phyloP scores from a whole-genome alignment of 2,329 filamentous ascomycete species.

The Cladosporium sp. region DNA sequence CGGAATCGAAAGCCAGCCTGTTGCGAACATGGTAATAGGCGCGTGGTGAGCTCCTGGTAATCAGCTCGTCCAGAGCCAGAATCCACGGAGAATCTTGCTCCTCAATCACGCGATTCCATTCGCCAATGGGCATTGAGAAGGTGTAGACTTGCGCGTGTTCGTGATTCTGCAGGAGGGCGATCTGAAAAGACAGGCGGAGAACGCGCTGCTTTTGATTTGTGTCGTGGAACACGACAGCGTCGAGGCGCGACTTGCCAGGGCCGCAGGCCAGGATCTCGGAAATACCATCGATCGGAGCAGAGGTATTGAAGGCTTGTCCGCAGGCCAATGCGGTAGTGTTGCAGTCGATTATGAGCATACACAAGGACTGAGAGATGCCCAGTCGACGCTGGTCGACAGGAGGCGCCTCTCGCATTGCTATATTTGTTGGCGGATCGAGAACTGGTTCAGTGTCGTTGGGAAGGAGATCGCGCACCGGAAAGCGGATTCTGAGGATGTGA shows the following conservation, averaged over 20 bases:
- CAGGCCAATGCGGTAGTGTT: too few relatives aligned
- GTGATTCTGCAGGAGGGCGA: background rate
- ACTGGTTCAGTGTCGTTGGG: background rate
- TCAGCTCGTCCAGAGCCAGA: background rate
- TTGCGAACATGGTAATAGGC: conserved; percentile 7
- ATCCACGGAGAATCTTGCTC: background rate
- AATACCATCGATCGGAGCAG: background rate
- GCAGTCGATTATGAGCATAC: background rate
- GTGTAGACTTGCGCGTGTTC: background rate
- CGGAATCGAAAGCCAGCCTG: background rate
- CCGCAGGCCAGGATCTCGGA: background rate
- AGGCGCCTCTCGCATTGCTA: background rate
- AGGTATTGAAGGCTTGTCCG: too few relatives aligned
- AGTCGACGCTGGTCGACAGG: background rate
- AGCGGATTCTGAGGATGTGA: background rate
- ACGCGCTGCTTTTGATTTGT: background rate
- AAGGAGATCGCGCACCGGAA: background rate
- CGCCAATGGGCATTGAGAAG: background rate
- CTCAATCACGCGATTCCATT: background rate
- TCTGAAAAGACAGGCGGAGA: background rate
- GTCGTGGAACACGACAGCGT: background rate
- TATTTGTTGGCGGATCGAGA: background rate
- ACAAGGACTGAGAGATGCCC: conserved; percentile 2
- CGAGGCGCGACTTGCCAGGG: background rate
- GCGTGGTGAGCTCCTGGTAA: background rate